A percentile compares a stretch with the other conserved stretches of the same genome.
phyloP scores from a whole-genome alignment of 805 yeast genomes.

The Vanderwaltozyma verrucispora region DNA sequence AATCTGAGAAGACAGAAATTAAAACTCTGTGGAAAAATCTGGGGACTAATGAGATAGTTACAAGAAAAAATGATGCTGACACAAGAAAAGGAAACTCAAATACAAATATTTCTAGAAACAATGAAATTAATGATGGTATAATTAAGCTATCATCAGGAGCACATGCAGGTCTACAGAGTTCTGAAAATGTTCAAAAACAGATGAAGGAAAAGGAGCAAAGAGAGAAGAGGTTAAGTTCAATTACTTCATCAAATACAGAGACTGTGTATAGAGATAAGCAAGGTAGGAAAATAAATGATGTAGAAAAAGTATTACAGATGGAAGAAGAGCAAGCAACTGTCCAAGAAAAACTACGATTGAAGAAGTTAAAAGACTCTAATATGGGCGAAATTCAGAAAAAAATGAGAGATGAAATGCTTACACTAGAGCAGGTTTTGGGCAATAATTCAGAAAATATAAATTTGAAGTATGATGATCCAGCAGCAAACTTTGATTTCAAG shows the following conservation, averaged over 20 bases:
- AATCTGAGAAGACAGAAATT: background rate
- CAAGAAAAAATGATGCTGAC: background rate
- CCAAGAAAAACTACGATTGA: conserved; percentile 21
- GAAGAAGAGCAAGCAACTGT: conserved; percentile 20
- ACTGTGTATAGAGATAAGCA: conserved; percentile 52
- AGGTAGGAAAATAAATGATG: conserved; percentile 41
- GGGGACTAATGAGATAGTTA: conserved; percentile 15
- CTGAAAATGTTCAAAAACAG: conserved; percentile 32
- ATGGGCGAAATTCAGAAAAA: conserved; percentile 28
- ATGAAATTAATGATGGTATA: background rate
- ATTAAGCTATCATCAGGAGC: conserved; percentile 25
- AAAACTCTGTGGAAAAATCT: conserved; percentile 21
- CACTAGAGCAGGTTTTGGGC: background rate
- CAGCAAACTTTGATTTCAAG: background rate
- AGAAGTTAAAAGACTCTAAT: conserved; percentile 30
- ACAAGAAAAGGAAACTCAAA: no score
- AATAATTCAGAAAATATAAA: background rate
- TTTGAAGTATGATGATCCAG: background rate
- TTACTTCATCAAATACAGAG: conserved; percentile 7
- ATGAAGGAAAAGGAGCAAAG: conserved; percentile 24
- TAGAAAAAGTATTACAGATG: conserved; percentile 7
- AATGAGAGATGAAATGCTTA: conserved; percentile 9
- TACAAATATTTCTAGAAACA: background rate
- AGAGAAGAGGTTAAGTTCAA: conserved; percentile 9
- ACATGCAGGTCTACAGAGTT: conserved; percentile 39